Percentiles rank a stretch among this genome's conserved stretches.
These are phyloP conservation scores for Paracoccidioides lutzii DNA, from an alignment of 2,329 filamentous ascomycete species.

Conservation along the genomic window DNA sequence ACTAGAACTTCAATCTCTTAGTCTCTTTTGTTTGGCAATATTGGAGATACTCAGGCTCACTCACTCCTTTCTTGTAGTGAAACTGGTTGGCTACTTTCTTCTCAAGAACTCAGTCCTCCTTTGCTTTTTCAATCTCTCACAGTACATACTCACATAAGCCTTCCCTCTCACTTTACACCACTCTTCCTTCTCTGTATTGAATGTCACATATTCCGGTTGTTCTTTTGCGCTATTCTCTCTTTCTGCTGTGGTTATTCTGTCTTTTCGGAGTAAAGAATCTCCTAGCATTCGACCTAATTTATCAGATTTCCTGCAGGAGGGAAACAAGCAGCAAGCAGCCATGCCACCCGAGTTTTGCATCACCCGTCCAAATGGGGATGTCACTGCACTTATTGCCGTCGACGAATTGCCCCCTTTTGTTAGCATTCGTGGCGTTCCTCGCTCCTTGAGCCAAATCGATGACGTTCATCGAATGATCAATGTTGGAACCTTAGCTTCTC, in stretches of 20 bases:
- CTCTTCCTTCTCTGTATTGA: too few relatives aligned
- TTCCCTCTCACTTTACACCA: neutral
- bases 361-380: conserved; percentile 27
- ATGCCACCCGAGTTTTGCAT: conserved; percentile 31
- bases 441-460: conserved; percentile 27
- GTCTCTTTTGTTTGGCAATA: neutral
- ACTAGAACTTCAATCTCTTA: neutral
- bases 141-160: neutral
- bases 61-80: neutral
- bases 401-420: conserved; percentile 33
- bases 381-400: conserved; percentile 33
- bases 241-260: neutral
- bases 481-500: conserved; percentile 23
- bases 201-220: neutral
- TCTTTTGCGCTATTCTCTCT: neutral
- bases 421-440: conserved; percentile 25
- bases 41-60: neutral
- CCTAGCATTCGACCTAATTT: neutral
- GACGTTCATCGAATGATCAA: conserved; percentile 28
- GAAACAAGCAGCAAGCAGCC: neutral
- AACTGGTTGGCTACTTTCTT: neutral
- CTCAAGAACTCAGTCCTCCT: neutral
- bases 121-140: neutral
- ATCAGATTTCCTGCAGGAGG: neutral
- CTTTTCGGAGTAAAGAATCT: neutral